phyloP scores from a whole-genome alignment of 306 rosid species.

The Cucumis cinereus region DNA sequence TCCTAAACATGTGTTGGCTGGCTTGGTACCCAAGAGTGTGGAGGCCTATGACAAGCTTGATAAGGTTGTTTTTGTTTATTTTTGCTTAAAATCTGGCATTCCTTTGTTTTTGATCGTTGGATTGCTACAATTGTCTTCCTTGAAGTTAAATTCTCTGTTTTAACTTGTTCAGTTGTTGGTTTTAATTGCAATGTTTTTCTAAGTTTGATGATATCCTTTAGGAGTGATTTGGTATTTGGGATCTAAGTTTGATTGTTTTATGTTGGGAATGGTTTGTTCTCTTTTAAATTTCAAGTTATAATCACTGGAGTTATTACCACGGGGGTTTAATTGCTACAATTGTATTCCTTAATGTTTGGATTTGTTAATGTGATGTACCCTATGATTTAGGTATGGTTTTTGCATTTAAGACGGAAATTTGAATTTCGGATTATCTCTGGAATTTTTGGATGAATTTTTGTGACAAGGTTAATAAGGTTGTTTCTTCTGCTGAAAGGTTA shows the following conservation, averaged over 20 bases:
- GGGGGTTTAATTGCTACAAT: neutral
- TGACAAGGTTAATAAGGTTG: slow-evolving; percentile 62
- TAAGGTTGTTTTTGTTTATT: slow-evolving; percentile 32
- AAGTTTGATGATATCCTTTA: neutral
- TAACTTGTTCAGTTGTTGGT: neutral
- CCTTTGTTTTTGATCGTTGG: neutral
- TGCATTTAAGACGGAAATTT: neutral
- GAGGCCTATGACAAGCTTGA: slow-evolving; percentile 64
- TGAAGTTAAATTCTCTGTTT: neutral
- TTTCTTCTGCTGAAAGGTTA: neutral
- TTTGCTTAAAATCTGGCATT: neutral
- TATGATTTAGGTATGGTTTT: neutral
- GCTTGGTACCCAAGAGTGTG: slow-evolving; percentile 63
- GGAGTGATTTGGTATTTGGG: neutral
- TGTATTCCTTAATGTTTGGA: neutral
- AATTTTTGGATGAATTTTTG: neutral
- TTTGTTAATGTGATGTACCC: neutral
- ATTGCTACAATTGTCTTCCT: neutral
- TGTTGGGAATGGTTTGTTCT: neutral
- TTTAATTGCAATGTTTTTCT: neutral
- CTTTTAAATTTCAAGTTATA: neutral
- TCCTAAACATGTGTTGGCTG: slow-evolving; percentile 32
- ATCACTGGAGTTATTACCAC: neutral
- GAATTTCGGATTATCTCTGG: neutral
- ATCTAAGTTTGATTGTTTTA: neutral